Evolutionary conservation across 1,284 basidiomycete genomes (phyloP).

Genomic region (Nidula niveotomentosa): DNA sequence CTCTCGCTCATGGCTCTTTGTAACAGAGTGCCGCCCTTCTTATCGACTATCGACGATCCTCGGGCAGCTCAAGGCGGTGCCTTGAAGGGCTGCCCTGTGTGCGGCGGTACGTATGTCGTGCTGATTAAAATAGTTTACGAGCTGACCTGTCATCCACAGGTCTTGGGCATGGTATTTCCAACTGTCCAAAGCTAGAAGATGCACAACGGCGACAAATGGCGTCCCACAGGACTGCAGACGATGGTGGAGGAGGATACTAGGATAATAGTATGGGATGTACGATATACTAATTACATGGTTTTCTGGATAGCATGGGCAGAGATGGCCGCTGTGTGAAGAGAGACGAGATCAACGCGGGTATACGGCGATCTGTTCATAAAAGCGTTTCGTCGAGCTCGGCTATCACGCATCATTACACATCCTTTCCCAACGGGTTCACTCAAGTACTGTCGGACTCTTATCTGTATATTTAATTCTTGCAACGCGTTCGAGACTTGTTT

Average conservation of each 20-base stretch:
- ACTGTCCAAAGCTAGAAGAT: conserved; percentile 97
- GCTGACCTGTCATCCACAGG: conserved; percentile 38
- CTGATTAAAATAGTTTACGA: conserved; percentile 5
- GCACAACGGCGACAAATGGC: conserved; percentile 87
- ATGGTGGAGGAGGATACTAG: conserved; percentile 42
- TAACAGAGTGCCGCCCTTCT: conserved; percentile 90
- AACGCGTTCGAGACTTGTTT: too few species aligned
- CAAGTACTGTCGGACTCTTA: too few species aligned
- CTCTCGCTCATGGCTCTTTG: too few species aligned
- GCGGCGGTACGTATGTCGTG: conserved; percentile 69
- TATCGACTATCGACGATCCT: conserved; percentile 91
- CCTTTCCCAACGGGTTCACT: too few species aligned
- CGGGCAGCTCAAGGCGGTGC: conserved; percentile 75
- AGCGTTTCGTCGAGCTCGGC: too few species aligned
- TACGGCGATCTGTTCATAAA: too few species aligned
- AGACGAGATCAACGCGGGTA: too few species aligned
- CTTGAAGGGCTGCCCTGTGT: conserved; percentile 90
- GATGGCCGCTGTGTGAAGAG: too few species aligned
- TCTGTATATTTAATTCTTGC: too few species aligned
- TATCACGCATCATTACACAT: too few species aligned
- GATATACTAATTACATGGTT: too few species aligned
- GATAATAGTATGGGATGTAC: not conserved
- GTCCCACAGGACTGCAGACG: conserved; percentile 71
- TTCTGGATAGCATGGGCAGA: too few species aligned
- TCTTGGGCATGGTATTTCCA: conserved; percentile 90